These are phyloP conservation scores for Argentina anserina DNA, from an alignment of 306 rosid genomes.

Conservation along the genomic window DNA sequence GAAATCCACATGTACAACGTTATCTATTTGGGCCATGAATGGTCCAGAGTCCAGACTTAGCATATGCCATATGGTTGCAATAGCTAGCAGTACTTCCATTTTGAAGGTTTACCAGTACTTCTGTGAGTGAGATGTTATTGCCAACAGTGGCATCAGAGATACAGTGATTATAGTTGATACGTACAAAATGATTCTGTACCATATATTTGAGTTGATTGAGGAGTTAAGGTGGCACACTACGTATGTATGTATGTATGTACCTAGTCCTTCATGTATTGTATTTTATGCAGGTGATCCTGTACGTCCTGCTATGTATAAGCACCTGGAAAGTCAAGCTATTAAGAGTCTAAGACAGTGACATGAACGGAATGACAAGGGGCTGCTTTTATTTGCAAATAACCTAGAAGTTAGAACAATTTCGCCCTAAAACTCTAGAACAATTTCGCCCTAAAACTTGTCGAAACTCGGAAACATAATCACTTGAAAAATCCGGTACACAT, in stretches of 20 bases:
- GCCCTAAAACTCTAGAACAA: neutral
- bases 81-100: no score
- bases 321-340: neutral
- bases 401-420: no score
- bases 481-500: no score
- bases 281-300: neutral
- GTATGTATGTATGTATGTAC: neutral
- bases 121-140: neutral
- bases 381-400: neutral
- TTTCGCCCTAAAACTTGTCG: neutral
- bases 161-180: neutral
- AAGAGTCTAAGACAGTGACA: no score
- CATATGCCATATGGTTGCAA: no score
- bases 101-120: neutral
- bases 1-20: no score
- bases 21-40: no score
- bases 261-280: neutral
- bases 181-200: neutral
- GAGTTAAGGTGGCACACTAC: no score
- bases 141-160: neutral
- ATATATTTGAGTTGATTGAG: neutral
- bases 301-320: neutral
- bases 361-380: neutral
- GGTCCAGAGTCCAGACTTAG: no score
- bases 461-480: neutral